A percentile compares a stretch with the other conserved stretches of the same genome.
Conservation (phyloP, 345 rosid species). For the Sisymbrium altissimum region DNA sequence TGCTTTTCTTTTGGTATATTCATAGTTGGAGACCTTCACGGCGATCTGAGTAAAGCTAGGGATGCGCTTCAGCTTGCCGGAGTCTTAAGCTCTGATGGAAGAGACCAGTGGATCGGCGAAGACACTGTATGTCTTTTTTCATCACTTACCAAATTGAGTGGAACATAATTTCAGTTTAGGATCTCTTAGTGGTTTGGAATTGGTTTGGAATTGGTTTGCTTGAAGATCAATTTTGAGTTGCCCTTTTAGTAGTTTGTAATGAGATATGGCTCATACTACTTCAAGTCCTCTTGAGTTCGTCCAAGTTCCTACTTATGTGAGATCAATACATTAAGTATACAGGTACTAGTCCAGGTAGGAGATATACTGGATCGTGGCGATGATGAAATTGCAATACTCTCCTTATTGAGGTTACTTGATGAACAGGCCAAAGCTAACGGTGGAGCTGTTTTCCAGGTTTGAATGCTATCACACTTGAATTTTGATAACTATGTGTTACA, state of each 20-base stretch:
- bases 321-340: constrained; percentile 12
- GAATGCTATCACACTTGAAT: neutral
- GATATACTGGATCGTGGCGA: constrained; percentile 92
- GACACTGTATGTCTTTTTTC: constrained; percentile 49
- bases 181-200: neutral
- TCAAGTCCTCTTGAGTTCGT: neutral
- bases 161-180: neutral
- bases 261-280: neutral
- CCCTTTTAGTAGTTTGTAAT: neutral
- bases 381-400: constrained; percentile 81
- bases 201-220: neutral
- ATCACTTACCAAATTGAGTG: neutral
- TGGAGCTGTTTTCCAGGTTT: constrained; percentile 92
- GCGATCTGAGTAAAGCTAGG: constrained; percentile 80
- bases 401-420: constrained; percentile 64
- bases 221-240: neutral
- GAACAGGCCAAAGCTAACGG: constrained; percentile 79
- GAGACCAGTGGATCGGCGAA: constrained; percentile 74
- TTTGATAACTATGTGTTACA: neutral
- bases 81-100: constrained; percentile 68
- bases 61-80: constrained; percentile 79
- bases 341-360: constrained; percentile 86
- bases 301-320: neutral
- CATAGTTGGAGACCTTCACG: constrained; percentile 87
- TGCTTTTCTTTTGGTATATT: constrained; percentile 2